phyloP scores from a whole-genome alignment of 1,284 basidiomycete species.

The Ustanciosporium gigantosporum region DNA sequence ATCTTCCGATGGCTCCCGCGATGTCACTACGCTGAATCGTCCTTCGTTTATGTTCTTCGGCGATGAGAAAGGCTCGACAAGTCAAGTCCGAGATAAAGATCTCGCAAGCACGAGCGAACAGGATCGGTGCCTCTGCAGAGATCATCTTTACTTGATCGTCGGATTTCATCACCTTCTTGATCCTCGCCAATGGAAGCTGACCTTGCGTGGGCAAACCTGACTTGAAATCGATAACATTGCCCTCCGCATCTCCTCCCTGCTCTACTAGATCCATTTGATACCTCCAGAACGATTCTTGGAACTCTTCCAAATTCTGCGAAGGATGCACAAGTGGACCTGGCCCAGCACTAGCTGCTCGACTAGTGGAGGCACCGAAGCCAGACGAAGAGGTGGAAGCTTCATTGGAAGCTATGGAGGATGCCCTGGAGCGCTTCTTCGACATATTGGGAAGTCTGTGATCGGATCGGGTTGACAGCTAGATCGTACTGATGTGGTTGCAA shows the following conservation, averaged over 20 bases:
- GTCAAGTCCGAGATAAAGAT: constrained; percentile 61
- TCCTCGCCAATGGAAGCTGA: constrained; percentile 58
- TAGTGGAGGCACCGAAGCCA: constrained; percentile 10
- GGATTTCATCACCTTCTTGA: constrained; percentile 61
- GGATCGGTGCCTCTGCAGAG: constrained; percentile 59
- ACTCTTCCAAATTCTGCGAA: constrained; percentile 40
- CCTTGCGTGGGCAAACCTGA: constrained; percentile 44
- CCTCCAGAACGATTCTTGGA: constrained; percentile 53
- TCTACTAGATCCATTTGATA: constrained; percentile 56
- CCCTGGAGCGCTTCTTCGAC: constrained; percentile 36
- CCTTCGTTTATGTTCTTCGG: constrained; percentile 56
- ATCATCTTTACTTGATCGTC: constrained; percentile 61
- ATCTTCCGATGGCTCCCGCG: constrained; percentile 52
- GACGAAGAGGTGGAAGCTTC: constrained; percentile 4
- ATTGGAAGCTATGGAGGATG: constrained; percentile 29
- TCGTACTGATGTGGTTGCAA: too few species aligned
- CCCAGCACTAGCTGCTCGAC: constrained; percentile 6
- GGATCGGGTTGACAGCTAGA: too few species aligned
- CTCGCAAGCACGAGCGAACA: constrained; percentile 60
- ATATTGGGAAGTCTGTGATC: too few species aligned
- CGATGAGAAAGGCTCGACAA: constrained; percentile 57
- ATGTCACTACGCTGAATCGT: constrained; percentile 59
- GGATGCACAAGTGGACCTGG: constrained; percentile 37
- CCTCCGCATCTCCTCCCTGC: constrained; percentile 47
- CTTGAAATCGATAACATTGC: constrained; percentile 51